A percentile compares a stretch with the other conserved stretches of the same genome.
Evolutionary conservation across 2,329 filamentous ascomycete genomes (phyloP).

Genomic region (Cladosporium cucumerinum): DNA sequence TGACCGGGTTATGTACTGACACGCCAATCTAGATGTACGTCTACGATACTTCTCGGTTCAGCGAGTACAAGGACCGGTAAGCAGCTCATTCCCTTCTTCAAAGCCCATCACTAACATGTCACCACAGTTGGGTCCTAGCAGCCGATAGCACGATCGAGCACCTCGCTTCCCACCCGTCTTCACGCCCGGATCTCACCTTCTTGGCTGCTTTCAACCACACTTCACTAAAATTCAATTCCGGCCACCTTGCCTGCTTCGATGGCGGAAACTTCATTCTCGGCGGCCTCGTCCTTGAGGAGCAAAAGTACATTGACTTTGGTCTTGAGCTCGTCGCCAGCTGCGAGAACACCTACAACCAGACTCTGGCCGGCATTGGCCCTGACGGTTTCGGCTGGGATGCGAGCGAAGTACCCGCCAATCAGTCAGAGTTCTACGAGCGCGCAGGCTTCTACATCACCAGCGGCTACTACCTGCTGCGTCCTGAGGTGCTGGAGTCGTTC

Average conservation of each 20-base stretch:
- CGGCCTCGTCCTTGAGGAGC: constrained; percentile 63
- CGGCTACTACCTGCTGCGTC: constrained; percentile 67
- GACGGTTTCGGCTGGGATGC: constrained; percentile 51
- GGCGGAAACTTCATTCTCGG: constrained; percentile 84
- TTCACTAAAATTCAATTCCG: constrained; percentile 37
- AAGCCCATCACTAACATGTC: neutral
- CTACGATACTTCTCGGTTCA: constrained; percentile 66
- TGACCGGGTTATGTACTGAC: neutral
- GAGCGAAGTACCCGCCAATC: constrained; percentile 26
- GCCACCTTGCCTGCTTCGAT: constrained; percentile 71
- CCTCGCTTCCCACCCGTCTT: constrained; percentile 64
- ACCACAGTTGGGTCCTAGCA: constrained; percentile 61
- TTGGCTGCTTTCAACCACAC: constrained; percentile 56
- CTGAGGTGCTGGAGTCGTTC: constrained; percentile 75
- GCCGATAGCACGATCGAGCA: constrained; percentile 72
- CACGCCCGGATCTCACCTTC: constrained; percentile 69
- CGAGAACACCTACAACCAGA: constrained; percentile 67
- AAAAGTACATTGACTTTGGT: constrained; percentile 71
- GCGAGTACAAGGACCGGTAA: constrained; percentile 58
- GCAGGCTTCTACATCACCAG: constrained; percentile 68
- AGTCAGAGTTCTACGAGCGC: constrained; percentile 59
- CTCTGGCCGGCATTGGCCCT: constrained; percentile 71
- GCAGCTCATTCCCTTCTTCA: neutral
- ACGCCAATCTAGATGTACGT: constrained; percentile 62
- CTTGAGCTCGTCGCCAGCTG: constrained; percentile 69